These are phyloP conservation scores for Scedosporium apiospermum DNA, from an alignment of 2,329 filamentous ascomycete species.

Conservation along the genomic window DNA sequence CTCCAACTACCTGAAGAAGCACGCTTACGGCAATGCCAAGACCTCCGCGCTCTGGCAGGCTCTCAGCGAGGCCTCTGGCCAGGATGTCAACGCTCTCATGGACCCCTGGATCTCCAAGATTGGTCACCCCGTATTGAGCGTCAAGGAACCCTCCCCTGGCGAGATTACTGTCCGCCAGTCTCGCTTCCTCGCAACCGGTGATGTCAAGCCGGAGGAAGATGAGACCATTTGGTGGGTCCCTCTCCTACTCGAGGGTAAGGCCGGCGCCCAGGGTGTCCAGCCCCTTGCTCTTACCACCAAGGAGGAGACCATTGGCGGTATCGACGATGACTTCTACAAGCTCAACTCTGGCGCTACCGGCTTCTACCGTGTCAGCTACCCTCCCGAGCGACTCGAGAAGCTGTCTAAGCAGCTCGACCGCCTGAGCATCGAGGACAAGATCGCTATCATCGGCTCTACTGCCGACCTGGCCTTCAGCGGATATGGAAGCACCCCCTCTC, in stretches of 20 bases:
- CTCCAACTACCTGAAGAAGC: slow-evolving; percentile 75
- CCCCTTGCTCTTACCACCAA: slow-evolving; percentile 64
- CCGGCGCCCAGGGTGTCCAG: slow-evolving; percentile 51
- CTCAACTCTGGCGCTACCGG: slow-evolving; percentile 83
- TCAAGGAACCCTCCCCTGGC: slow-evolving; percentile 74
- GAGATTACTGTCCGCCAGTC: slow-evolving; percentile 77
- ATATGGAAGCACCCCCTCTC: slow-evolving; percentile 67
- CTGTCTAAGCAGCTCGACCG: slow-evolving; percentile 68
- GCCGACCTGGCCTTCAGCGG: slow-evolving; percentile 83
- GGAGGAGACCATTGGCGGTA: slow-evolving; percentile 63
- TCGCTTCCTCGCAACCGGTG: slow-evolving; percentile 84
- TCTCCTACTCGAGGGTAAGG: slow-evolving; percentile 71
- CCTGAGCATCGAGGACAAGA: slow-evolving; percentile 80
- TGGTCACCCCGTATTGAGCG: slow-evolving; percentile 82
- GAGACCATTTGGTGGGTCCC: slow-evolving; percentile 94
- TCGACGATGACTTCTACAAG: slow-evolving; percentile 82
- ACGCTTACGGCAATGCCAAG: slow-evolving; percentile 83
- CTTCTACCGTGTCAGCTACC: slow-evolving; percentile 89
- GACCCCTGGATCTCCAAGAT: slow-evolving; percentile 92
- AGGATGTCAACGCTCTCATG: slow-evolving; percentile 84
- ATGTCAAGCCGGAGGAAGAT: slow-evolving; percentile 85
- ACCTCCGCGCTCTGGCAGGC: slow-evolving; percentile 88
- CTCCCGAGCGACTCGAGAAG: slow-evolving; percentile 70
- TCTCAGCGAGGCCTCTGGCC: slow-evolving; percentile 75
- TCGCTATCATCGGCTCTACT: slow-evolving; percentile 82